Evolutionary conservation across 306 rosid genomes (phyloP), one percentile per base, ranked within the genome.

Genomic region (Elaeagnus macrophylla): DNA sequence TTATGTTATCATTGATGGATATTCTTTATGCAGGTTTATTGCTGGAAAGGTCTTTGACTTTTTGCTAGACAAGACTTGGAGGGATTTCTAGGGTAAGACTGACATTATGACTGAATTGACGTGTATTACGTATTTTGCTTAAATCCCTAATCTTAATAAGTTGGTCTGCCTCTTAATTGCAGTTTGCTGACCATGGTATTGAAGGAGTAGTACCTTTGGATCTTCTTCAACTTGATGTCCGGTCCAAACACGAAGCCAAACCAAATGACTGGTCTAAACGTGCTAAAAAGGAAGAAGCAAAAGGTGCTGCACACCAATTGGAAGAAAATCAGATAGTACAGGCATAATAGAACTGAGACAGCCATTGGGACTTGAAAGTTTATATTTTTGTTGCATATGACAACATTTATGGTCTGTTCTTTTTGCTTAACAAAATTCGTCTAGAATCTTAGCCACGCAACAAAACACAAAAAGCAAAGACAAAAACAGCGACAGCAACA

Each of bases 1-100:
- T 25, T 5, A 25, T 25, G 32, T 25, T 25, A 25, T 25, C 32
- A 25, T 25, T 25, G 4, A 25, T 42, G 12, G 12, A 54, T 48
- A 12, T 48, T 56, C 53, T 54, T 61, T 56, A 56, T 75, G 69
- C 85, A 90, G 97, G 97, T 91, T 66, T 91, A 81, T 57, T 91
- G 96, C 83, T 91, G 97, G 97, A 91, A 91, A 77, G 89, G 97
- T 55, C 86, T 91, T 51, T 80, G 96, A 51, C 79, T 91, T 69
- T 78, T 95, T 12, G 97, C 97, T 60, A 80, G 97, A 50, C 97
- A 91, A 58, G 97, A 91, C 76, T 84, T 91, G 71, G 97, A 91
- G 42, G 97, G 97, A 51, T 91, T 75, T 91, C 97, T 14, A 77
- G 80, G 75, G 97, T 86, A 75, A 49, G 74, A 25, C 60, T 64